Percentiles rank a stretch among this genome's conserved stretches.
phyloP scores from a whole-genome alignment of 1,284 basidiomycete genomes.

The Irpex sp. region DNA sequence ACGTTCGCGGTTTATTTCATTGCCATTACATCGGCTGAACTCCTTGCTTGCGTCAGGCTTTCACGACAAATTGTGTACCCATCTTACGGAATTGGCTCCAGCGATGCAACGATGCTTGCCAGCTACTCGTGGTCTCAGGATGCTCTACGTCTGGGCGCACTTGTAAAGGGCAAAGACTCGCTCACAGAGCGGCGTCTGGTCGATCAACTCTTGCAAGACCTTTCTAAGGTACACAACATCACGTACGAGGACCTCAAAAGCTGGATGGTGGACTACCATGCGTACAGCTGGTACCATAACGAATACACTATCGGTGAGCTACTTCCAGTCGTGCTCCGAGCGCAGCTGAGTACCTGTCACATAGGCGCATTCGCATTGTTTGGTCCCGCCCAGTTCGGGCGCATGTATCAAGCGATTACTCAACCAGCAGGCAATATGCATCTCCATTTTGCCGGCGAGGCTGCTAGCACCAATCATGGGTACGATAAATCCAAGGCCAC shows the following conservation, averaged over 20 bases:
- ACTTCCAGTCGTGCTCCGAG: not conserved
- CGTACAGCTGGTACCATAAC: conserved; percentile 17
- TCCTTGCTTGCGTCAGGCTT: conserved; percentile 11
- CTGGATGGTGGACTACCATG: conserved; percentile 10
- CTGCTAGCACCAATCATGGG: conserved; percentile 23
- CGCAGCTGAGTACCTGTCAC: not conserved
- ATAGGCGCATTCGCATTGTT: conserved; percentile 18
- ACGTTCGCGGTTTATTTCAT: not conserved
- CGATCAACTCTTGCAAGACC: conserved; percentile 16
- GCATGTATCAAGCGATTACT: not conserved
- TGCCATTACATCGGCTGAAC: not conserved
- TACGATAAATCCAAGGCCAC: not conserved
- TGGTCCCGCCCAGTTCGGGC: conserved; percentile 17
- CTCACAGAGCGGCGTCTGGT: conserved; percentile 8
- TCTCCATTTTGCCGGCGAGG: conserved; percentile 24
- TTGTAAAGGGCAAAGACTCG: conserved; percentile 4
- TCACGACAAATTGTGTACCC: conserved; percentile 23
- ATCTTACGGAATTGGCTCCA: conserved; percentile 16
- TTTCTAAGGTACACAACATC: conserved; percentile 18
- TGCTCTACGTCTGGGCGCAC: conserved; percentile 15
- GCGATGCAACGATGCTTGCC: conserved; percentile 14
- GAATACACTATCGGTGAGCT: conserved; percentile 11
- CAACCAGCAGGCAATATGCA: conserved; percentile 16
- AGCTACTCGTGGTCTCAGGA: conserved; percentile 23
- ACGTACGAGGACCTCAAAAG: conserved; percentile 1